Evolutionary conservation across 2,329 filamentous ascomycete genomes (phyloP), one percentile per base, ranked within the genome.

Genomic region (Cladosporium cucumerinum): DNA sequence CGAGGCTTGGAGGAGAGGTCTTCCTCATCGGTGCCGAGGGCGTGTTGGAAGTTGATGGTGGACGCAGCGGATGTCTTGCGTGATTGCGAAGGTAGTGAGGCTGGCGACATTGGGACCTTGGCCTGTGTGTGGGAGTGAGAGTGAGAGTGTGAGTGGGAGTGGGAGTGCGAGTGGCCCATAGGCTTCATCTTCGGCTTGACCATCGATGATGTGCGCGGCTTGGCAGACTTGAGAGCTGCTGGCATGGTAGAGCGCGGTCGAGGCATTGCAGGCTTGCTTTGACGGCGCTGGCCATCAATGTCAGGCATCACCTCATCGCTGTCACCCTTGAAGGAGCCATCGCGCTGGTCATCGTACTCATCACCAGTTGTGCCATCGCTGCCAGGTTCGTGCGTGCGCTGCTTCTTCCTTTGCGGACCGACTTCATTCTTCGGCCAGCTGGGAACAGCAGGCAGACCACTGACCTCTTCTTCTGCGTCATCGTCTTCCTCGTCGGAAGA

Each of bases 1-100:
- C 95, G 93, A 64, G 95, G 95, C 80, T 98, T 97, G 70, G 90
- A 93, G 0, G 94, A 97, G 23, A 98, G 82, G 65, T 97, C 93
- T 69, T 97, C 93, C 69, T 97, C 92, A 70, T 93, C 92, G 34
- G 83, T 82, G 57, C 83, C 85, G 57, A 84, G 85, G 28, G 61
- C 54, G 69, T 86, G 82, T 71, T 87, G 85, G 74, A 87, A 87
- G 73, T 85, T 87, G 73, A 88, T 77, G 12, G 82, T 82, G 16
- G 73, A 74, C 18, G 87, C 85, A 65, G 89, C 83, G 0, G 91
- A 93, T 46, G 87, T 86, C 79, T 95, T 95, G 72, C 91, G 89
- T 34, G 90, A 82, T 61, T 86, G 80, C 66, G 89, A 83, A 21
- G 90, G 87, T 62, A 92, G 80, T 1, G 90, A 92, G 5, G 82